These are phyloP conservation scores for Apophysomyces ossiformis DNA, from an alignment of 371 early-diverging fungal species.

Conservation along the genomic window DNA sequence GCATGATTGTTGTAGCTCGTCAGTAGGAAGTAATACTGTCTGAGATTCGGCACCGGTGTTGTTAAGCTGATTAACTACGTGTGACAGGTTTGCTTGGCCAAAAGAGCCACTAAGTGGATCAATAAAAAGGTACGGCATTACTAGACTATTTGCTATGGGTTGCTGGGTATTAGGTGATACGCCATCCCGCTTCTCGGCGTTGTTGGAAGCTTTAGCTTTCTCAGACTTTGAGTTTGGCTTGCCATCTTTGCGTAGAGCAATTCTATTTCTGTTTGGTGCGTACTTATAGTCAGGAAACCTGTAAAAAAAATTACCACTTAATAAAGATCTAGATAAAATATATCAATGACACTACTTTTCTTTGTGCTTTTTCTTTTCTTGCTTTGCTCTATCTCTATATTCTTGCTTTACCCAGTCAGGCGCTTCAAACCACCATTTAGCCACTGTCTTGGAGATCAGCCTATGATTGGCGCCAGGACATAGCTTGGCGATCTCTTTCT, in stretches of 20 bases:
- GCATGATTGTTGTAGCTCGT: background rate
- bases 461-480: conserved; percentile 11
- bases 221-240: background rate
- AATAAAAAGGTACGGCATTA: no score
- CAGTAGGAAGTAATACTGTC: background rate
- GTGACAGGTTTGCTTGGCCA: background rate
- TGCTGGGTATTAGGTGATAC: no score
- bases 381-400: background rate
- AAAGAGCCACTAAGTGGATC: no score
- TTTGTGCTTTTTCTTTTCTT: background rate
- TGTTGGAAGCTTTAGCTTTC: background rate
- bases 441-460: background rate
- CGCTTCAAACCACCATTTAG: background rate
- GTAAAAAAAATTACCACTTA: background rate
- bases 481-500: conserved; percentile 5
- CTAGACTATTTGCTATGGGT: background rate
- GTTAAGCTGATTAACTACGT: background rate
- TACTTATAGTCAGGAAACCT: conserved; percentile 26
- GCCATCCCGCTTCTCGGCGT: no score
- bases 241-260: background rate
- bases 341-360: background rate
- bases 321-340: background rate
- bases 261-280: conserved; percentile 16
- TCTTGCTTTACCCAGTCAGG: conserved; percentile 13
- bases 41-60: background rate